Evolutionary conservation across 1,284 basidiomycete species (phyloP), one percentile per base, ranked within the genome.

Genomic region (Erythrobasidium hasegawianum): DNA sequence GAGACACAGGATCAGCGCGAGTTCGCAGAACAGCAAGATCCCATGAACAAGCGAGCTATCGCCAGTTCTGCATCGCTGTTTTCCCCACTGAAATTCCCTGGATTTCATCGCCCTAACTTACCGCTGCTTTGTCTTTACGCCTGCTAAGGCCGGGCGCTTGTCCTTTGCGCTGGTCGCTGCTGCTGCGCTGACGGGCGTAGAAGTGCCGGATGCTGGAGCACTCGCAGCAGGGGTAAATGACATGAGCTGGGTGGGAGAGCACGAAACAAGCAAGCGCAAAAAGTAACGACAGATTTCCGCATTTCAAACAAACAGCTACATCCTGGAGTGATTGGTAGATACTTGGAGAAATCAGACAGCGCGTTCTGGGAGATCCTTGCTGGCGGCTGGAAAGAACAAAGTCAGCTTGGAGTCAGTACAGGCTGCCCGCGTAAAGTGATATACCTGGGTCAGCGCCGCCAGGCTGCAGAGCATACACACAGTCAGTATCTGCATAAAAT

Each of bases 41-140:
- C n/a, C n/a, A n/a, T n/a, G n/a, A n/a, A 18, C 50, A 3, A 53
- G 5, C 50, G 5, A 33, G n/a, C n/a, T n/a, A n/a, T n/a, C n/a
- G n/a, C n/a, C n/a, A n/a, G n/a, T n/a, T n/a, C n/a, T n/a, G n/a
- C n/a, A n/a, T n/a, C n/a, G n/a, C n/a, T n/a, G n/a, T n/a, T n/a
- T n/a, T n/a, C 33, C n/a, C n/a, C n/a, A n/a, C n/a, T n/a, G n/a
- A n/a, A n/a, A n/a, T n/a, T 33, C 11, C 11, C 33, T 4, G 11
- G 33, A 33, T 33, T 33, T 33, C 33, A 14, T n/a, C n/a, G n/a
- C n/a, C n/a, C n/a, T n/a, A 14, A 52, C 64, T 11, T 22, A 64
- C 59, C 67, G 52, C 60, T 68, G 67, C 55, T 64, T 68, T 24
- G 60, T 58, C 41, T 64, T 68, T 47, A 56, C 67, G 18, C 67